Evolutionary conservation across 352 stramenopile genomes (phyloP).

Genomic region (Phytophthora hybrid): DNA sequence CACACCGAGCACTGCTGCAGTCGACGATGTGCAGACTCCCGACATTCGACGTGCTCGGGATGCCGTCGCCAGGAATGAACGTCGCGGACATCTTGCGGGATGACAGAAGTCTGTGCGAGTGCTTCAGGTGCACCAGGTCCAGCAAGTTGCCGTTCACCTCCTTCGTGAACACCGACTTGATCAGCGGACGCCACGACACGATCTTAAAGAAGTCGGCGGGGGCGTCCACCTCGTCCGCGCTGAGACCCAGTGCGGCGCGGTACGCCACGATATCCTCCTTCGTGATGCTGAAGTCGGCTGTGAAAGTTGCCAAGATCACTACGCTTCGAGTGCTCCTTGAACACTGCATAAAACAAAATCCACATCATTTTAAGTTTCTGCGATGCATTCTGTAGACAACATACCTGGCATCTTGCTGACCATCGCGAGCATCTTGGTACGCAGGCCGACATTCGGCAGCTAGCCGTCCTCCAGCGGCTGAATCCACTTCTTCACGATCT

Average conservation of each 20-base stretch:
- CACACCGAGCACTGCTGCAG: conserved; percentile 78
- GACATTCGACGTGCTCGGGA: conserved; percentile 76
- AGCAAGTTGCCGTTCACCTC: conserved; percentile 87
- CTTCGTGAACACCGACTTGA: conserved; percentile 85
- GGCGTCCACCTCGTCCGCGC: conserved; percentile 36
- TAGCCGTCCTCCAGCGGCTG: conserved; percentile 81
- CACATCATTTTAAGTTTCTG: not conserved
- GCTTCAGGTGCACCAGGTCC: conserved; percentile 83
- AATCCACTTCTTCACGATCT: conserved; percentile 93
- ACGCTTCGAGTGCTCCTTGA: conserved; percentile 91
- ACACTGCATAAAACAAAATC: conserved; percentile 47
- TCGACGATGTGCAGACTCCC: conserved; percentile 78
- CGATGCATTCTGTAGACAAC: not conserved
- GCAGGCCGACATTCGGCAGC: conserved; percentile 85
- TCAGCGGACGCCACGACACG: conserved; percentile 81
- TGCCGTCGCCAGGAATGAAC: conserved; percentile 73
- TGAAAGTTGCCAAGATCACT: conserved; percentile 83
- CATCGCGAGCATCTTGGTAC: conserved; percentile 89
- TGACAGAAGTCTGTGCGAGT: conserved; percentile 86
- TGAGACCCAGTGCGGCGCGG: conserved; percentile 61
- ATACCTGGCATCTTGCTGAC: conserved; percentile 77
- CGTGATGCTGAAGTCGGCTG: conserved; percentile 65
- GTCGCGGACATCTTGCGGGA: conserved; percentile 38
- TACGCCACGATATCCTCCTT: conserved; percentile 69
- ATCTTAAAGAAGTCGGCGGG: conserved; percentile 85